Evolutionary conservation across 805 yeast species (phyloP).

Genomic region (Blastobotrys attinorum): DNA sequence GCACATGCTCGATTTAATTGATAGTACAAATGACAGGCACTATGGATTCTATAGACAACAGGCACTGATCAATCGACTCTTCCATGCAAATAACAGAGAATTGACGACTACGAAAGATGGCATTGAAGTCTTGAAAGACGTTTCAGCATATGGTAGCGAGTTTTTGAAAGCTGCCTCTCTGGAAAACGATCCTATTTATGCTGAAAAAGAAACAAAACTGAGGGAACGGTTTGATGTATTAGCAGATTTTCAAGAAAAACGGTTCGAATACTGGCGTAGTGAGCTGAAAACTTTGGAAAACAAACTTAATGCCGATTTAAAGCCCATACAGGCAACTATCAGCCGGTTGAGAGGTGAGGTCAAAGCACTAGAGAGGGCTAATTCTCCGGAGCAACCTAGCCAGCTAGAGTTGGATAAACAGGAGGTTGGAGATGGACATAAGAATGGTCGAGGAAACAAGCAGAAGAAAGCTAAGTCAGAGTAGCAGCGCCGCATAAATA

Average conservation of each 20-base stretch:
- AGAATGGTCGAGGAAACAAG: too few relatives aligned
- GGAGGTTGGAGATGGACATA: too few relatives aligned
- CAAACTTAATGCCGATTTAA: constrained; percentile 15
- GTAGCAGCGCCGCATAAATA: too few relatives aligned
- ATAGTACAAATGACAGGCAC: constrained; percentile 73
- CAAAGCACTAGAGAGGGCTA: too few relatives aligned
- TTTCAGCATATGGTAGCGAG: constrained; percentile 16
- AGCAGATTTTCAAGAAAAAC: constrained; percentile 79
- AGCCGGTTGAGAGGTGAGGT: too few relatives aligned
- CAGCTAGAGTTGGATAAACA: too few relatives aligned
- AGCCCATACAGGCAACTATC: too few relatives aligned
- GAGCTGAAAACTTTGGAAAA: constrained; percentile 40
- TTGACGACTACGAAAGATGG: constrained; percentile 6
- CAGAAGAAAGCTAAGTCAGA: too few relatives aligned
- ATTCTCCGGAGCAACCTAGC: too few relatives aligned
- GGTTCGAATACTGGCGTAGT: constrained; percentile 88
- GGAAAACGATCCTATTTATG: constrained; percentile 65
- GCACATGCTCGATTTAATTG: constrained; percentile 72
- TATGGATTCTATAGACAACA: constrained; percentile 61
- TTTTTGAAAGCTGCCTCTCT: constrained; percentile 30
- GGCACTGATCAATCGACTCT: constrained; percentile 22
- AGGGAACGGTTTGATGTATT: constrained; percentile 84
- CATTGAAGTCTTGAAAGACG: constrained; percentile 10
- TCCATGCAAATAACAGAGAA: constrained; percentile 3
- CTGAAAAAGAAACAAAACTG: constrained; percentile 76